Evolutionary conservation across 2,329 filamentous ascomycete genomes (phyloP).

Genomic region (Fusarium verticillioides): DNA sequence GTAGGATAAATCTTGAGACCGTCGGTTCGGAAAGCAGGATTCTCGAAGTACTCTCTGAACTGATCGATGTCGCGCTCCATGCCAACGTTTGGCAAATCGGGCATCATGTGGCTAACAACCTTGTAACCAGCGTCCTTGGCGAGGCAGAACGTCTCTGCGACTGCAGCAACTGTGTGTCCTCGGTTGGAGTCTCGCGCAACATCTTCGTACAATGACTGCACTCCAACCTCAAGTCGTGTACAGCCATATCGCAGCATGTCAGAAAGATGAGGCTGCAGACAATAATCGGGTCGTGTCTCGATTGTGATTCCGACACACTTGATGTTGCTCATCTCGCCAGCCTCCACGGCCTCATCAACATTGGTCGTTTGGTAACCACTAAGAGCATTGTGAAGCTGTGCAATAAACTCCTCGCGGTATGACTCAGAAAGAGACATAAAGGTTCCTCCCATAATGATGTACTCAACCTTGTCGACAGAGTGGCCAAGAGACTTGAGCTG

Average conservation of each 20-base stretch:
- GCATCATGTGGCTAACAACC: slow-evolving; percentile 99
- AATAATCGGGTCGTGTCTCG: slow-evolving; percentile 97
- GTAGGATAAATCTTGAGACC: slow-evolving; percentile 98
- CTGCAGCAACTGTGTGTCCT: slow-evolving; percentile 93
- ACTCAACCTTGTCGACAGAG: slow-evolving; percentile 98
- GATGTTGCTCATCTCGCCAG: slow-evolving; percentile 94
- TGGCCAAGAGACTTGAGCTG: slow-evolving; percentile 96
- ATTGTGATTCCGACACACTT: slow-evolving; percentile 99
- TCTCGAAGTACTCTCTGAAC: slow-evolving; percentile 98
- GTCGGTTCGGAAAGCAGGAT: slow-evolving; percentile 93
- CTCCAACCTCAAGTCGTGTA: slow-evolving; percentile 92
- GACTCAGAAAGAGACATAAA: slow-evolving; percentile 95
- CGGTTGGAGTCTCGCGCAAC: slow-evolving; percentile 98
- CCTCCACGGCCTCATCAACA: slow-evolving; percentile 94
- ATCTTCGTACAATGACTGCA: slow-evolving; percentile 97
- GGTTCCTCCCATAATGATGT: slow-evolving; percentile 99
- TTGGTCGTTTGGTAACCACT: slow-evolving; percentile 95
- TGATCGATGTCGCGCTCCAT: slow-evolving; percentile 98
- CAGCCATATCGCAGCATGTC: slow-evolving; percentile 99
- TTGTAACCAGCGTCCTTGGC: slow-evolving; percentile 99
- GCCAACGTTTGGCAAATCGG: slow-evolving; percentile 95
- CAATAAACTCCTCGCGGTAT: slow-evolving; percentile 93
- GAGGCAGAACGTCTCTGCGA: slow-evolving; percentile 96
- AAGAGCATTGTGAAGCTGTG: slow-evolving; percentile 94
- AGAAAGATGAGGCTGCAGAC: slow-evolving; percentile 91